Evolutionary conservation across 352 stramenopile species (phyloP).

Genomic region (Phytophthora crassamura): DNA sequence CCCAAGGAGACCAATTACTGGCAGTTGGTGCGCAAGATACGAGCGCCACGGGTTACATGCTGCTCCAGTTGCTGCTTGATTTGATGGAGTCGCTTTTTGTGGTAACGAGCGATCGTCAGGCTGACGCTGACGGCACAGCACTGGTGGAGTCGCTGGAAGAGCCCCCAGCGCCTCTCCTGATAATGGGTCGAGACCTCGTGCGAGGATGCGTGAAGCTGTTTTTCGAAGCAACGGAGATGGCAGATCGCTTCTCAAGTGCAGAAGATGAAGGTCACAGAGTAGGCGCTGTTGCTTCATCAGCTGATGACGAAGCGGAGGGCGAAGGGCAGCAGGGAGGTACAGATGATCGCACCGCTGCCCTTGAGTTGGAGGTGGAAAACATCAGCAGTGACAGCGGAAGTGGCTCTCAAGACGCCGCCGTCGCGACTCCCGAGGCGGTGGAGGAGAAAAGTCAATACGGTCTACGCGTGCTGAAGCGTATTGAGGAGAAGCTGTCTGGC

Average conservation of each 20-base stretch:
- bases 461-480: constrained; percentile 70
- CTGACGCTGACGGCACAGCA: neutral
- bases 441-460: constrained; percentile 60
- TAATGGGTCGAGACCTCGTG: constrained; percentile 44
- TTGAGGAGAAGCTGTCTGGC: constrained; percentile 81
- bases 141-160: neutral
- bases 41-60: constrained; percentile 1
- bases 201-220: constrained; percentile 61
- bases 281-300: neutral
- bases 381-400: constrained; percentile 23
- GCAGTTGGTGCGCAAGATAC: neutral
- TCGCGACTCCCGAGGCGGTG: constrained; percentile 2
- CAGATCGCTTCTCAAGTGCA: constrained; percentile 55
- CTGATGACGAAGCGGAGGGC: constrained; percentile 21
- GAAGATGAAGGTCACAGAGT: constrained; percentile 16
- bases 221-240: constrained; percentile 74
- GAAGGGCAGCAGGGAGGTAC: constrained; percentile 15
- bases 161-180: constrained; percentile 27
- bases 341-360: constrained; percentile 9
- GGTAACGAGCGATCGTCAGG: constrained; percentile 7
- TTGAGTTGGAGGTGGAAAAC: constrained; percentile 15
- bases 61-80: constrained; percentile 36
- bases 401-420: constrained; percentile 9
- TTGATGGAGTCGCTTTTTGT: constrained; percentile 32
- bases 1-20: constrained; percentile 21